A percentile compares a stretch with the other conserved stretches of the same genome.
Evolutionary conservation across 768 basidiomycete genomes (phyloP).

Genomic region (Boletus vermiculosoides): DNA sequence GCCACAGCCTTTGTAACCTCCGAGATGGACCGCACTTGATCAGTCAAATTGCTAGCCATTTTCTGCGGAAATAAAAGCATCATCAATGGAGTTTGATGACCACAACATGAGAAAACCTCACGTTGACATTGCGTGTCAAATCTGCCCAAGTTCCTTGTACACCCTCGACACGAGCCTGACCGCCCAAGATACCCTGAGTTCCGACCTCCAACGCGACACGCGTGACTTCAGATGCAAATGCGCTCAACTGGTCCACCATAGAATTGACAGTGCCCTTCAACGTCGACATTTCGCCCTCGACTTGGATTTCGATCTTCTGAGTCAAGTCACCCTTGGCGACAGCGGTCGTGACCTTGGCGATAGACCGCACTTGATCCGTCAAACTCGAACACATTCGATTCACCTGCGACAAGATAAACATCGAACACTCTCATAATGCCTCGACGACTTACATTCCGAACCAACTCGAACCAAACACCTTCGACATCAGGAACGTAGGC

Average conservation of each 20-base stretch:
- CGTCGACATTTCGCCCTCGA: slow-evolving; percentile 84
- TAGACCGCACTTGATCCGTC: slow-evolving; percentile 80
- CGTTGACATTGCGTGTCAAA: slow-evolving; percentile 87
- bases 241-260: slow-evolving; percentile 91
- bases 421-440: not conserved
- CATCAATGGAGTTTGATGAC: not conserved
- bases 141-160: slow-evolving; percentile 94
- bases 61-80: slow-evolving; percentile 44
- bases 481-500: slow-evolving; percentile 86
- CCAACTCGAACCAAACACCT: slow-evolving; percentile 87
- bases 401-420: slow-evolving; percentile 42
- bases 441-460: slow-evolving; percentile 55
- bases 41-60: slow-evolving; percentile 84
- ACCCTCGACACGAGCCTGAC: slow-evolving; percentile 86
- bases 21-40: slow-evolving; percentile 89
- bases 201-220: slow-evolving; percentile 88
- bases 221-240: slow-evolving; percentile 81
- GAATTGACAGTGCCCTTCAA: slow-evolving; percentile 84
- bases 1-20: slow-evolving; percentile 81
- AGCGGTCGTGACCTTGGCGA: slow-evolving; percentile 82
- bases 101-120: slow-evolving; percentile 29
- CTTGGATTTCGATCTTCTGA: slow-evolving; percentile 89
- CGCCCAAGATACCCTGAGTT: slow-evolving; percentile 87
- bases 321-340: slow-evolving; percentile 90
- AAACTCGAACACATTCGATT: slow-evolving; percentile 80